Evolutionary conservation across 495 filamentous ascomycete species (phyloP).

Genomic region (Pseudomonodictys pantanalensis): DNA sequence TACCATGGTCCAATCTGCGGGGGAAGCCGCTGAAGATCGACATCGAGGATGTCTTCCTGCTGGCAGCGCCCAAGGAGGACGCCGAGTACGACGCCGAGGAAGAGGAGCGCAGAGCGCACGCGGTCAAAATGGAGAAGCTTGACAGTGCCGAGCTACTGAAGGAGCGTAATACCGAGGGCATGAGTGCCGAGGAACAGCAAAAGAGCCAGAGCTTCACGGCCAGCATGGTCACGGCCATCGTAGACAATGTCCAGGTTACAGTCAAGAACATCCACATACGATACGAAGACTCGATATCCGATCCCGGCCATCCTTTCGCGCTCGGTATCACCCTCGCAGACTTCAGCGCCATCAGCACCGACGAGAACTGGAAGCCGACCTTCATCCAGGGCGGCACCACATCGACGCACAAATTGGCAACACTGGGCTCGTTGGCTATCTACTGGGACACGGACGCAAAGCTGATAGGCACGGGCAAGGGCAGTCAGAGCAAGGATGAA

Average conservation of each 20-base stretch:
- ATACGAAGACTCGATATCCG: constrained; percentile 96
- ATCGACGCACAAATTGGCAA: constrained; percentile 88
- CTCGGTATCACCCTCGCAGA: constrained; percentile 87
- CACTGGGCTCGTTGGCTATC: constrained; percentile 78
- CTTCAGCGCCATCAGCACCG: constrained; percentile 93
- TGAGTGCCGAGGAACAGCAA: constrained; percentile 90
- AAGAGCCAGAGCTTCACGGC: constrained; percentile 95
- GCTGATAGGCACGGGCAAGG: constrained; percentile 72
- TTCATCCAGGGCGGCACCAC: constrained; percentile 83
- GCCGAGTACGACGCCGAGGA: constrained; percentile 89
- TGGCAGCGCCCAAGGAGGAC: constrained; percentile 92
- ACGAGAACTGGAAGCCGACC: constrained; percentile 87
- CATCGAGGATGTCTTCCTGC: constrained; percentile 93
- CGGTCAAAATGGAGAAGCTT: constrained; percentile 94
- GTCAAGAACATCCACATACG: constrained; percentile 97
- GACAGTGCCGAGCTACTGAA: constrained; percentile 92
- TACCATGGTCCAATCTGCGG: constrained; percentile 93
- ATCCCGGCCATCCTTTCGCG: constrained; percentile 92
- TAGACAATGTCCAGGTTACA: constrained; percentile 94
- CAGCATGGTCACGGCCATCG: constrained; percentile 89
- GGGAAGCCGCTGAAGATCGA: constrained; percentile 91
- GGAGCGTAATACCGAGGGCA: constrained; percentile 85
- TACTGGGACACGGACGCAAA: constrained; percentile 97
- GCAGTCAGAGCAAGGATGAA: constrained; percentile 57
- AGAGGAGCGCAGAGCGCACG: constrained; percentile 75